Evolutionary conservation across 2,329 filamentous ascomycete genomes (phyloP), one percentile per base, ranked within the genome.

Genomic region (Parastagonospora avenae): DNA sequence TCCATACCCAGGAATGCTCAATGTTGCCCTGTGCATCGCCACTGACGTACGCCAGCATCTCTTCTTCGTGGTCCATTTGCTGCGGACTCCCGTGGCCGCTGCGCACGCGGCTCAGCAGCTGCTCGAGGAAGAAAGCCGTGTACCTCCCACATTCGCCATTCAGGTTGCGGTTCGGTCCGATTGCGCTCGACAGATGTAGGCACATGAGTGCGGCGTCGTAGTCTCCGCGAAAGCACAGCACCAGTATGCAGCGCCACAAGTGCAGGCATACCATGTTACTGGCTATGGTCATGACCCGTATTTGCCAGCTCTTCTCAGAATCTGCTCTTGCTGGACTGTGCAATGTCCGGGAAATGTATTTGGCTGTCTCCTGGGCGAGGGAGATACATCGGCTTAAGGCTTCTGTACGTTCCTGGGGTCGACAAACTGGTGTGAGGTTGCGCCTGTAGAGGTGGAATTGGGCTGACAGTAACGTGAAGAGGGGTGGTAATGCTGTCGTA

Each of bases 361-460:
- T 83, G 0, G 90, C 87, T 0, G 92, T 97, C 59, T 96, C 92
- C 49, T 89, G 81, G 0, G 90, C 86, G 8, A 88, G 86, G 6
- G 81, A 79, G 2, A 88, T 83, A 70, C 93, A 97, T 57, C 88
- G 85, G 51, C 92, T 87, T 27, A 97, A 77, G 1, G 94, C 92
- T 6, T 85, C 82, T 3, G 81, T 75, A 37, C 93, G 85, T 36
- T 87, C 84, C 29, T 88, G 81, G 1, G 79, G 73, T 0, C 87
- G 81, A 65, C 88, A 92, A 8, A 79, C 79, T 0, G 92, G 89
- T 0, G 86, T 87, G 8, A 97, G 80, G 66, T 97, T 97, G 65
- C 96, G 92, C 36, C 94, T 85, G 73, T 96, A 91, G 8, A 99
- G 82, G 32, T 94, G 80, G 28, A 97, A 82, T n/a, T 91, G 88